phyloP scores from a whole-genome alignment of 805 yeast species.

The Barnettozyma sucrosica region DNA sequence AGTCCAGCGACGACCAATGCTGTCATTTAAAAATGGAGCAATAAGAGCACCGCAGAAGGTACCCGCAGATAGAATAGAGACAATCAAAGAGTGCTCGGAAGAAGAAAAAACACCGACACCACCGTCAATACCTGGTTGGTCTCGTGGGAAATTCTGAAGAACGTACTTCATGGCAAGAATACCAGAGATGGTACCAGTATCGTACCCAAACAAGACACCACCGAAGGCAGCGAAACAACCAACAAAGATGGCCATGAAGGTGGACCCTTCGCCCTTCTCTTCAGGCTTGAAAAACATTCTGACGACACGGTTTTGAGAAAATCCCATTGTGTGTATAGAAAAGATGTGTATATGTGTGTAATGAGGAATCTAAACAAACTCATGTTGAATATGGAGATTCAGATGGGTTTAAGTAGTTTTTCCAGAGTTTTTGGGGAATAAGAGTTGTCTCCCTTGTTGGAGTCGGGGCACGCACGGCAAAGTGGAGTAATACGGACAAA shows the following conservation, averaged over 20 bases:
- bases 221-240: slow-evolving; percentile 65
- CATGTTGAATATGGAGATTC: background rate
- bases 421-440: background rate
- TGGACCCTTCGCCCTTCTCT: slow-evolving; percentile 44
- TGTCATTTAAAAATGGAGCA: slow-evolving; percentile 54
- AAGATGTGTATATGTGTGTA: background rate
- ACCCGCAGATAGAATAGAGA: slow-evolving; percentile 68
- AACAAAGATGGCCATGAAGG: slow-evolving; percentile 41
- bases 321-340: slow-evolving; percentile 9
- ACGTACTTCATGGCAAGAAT: slow-evolving; percentile 60
- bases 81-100: slow-evolving; percentile 51
- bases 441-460: background rate
- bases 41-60: slow-evolving; percentile 62
- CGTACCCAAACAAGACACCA: slow-evolving; percentile 63
- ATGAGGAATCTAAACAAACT: background rate
- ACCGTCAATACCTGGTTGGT: slow-evolving; percentile 31
- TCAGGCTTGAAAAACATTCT: slow-evolving; percentile 37
- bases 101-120: slow-evolving; percentile 33
- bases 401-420: background rate
- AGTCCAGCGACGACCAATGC: slow-evolving; percentile 48
- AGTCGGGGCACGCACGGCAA: background rate
- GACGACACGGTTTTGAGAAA: slow-evolving; percentile 34
- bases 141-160: slow-evolving; percentile 34
- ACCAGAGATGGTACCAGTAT: slow-evolving; percentile 64
- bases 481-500: background rate